phyloP scores from a whole-genome alignment of 139 green algal species.

The Deuterostichococcus epilithicus region DNA sequence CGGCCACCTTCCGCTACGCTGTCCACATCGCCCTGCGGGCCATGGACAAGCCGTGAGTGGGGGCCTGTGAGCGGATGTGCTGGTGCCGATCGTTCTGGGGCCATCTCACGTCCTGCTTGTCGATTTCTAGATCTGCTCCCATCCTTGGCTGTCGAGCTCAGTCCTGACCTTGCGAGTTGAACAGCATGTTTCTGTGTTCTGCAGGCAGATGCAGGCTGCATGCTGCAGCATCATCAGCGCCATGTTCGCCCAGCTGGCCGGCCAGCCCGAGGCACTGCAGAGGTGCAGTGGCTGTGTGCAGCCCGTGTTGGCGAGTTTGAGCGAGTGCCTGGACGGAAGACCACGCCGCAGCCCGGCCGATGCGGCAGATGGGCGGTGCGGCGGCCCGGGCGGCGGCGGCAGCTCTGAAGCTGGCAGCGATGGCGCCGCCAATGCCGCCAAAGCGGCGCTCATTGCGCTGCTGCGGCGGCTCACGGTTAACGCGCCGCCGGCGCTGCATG shows the following conservation, averaged over 20 bases:
- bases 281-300: neutral
- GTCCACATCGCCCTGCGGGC: conserved; percentile 42
- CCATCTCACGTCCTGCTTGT: too few relatives aligned
- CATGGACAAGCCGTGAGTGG: conserved; percentile 22
- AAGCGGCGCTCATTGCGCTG: neutral
- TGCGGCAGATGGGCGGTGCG: too few relatives aligned
- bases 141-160: too few relatives aligned
- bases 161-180: too few relatives aligned
- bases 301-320: neutral
- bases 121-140: too few relatives aligned
- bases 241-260: conserved; percentile 17
- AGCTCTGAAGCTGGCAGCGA: too few relatives aligned
- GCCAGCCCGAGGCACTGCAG: neutral
- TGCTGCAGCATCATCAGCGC: conserved; percentile 35
- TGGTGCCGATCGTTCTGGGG: too few relatives aligned
- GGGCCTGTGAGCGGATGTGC: too few relatives aligned
- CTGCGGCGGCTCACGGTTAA: conserved; percentile 11
- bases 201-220: conserved; percentile 24
- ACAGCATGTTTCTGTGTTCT: neutral
- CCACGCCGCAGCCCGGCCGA: too few relatives aligned
- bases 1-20: conserved; percentile 33
- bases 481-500: conserved; percentile 31
- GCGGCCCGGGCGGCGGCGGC: too few relatives aligned
- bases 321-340: neutral
- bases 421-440: neutral